Base-by-base conservation (phyloP, 208 protist species). In the Trypanosoma theileri region DNA sequence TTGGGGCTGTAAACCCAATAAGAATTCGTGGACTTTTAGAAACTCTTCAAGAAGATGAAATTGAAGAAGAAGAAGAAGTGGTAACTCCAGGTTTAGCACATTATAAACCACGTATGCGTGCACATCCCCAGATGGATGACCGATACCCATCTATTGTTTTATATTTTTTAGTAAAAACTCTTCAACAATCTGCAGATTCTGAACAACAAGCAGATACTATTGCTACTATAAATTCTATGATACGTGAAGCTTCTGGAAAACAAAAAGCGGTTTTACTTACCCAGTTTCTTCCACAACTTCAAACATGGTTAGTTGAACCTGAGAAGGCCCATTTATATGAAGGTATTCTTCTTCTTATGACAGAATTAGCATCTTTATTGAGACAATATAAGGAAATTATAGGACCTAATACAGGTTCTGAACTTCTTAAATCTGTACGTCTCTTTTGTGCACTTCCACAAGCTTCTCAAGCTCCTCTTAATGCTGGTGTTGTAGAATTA, bases 1-100 rank as follows among this genome's bases (percentile, higher is more conserved):
- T 96, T 16, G 91, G 91, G n/a, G 91, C 91, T 22, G 79, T 89
- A 56, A 87, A 89, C 48, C 86, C 89, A 22, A 80, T 92, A 14
- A 91, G 87, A 66, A 86, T 94, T 56, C 76, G 88, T 14, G 59
- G 69, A 24, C 71, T 96, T 0, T 64, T 93, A 46, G 83, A 77
- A 22, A 76, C 81, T 22, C 71, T 96, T 11, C 77, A 92, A 44
- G 81, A 84, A 4, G 88, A 92, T 64, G 85, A 86, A 65, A 91
- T 91, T 52, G 86, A 89, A 57, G 82, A 93, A 60, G 82, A 85
- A 65, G 91, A 91, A 67, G 88, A 91, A 48, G 86, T 91, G 31
- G 86, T 89, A 62, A 93, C 88, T 10, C 75, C 83, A 11, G 88
- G 82, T 4, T 71, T 94, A n/a, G 82, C 86, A 28, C 84, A 88